phyloP scores from a whole-genome alignment of 306 rosid genomes.

The Lotus japonicus region DNA sequence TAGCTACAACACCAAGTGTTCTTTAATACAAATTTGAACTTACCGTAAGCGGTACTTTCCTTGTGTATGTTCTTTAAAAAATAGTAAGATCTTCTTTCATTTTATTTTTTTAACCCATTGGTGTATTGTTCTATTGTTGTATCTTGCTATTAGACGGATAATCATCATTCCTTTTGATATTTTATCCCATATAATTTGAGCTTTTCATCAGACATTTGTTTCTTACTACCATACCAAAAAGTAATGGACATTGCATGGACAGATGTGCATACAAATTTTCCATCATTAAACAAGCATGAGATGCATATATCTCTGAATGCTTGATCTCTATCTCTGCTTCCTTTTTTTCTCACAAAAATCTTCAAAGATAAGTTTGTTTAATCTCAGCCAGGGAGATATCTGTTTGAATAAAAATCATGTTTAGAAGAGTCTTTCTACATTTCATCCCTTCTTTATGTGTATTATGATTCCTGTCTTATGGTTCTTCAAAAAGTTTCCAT shows the following conservation, averaged over 20 bases:
- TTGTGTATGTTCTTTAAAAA: no score
- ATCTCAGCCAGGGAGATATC: no score
- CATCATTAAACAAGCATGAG: no score
- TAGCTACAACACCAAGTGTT: no score
- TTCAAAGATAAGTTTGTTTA: not conserved
- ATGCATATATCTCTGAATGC: not conserved
- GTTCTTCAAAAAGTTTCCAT: not conserved
- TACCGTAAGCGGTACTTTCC: no score
- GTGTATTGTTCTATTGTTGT: not conserved
- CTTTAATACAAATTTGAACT: no score
- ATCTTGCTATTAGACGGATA: not conserved
- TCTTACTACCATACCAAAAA: not conserved
- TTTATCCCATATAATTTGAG: not conserved
- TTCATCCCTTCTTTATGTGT: no score
- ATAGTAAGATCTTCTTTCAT: not conserved
- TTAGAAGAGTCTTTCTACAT: no score
- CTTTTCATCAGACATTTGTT: constrained; percentile 2
- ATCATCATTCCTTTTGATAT: constrained; percentile 1
- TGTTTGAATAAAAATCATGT: no score
- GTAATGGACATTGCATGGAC: not conserved
- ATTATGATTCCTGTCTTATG: no score
- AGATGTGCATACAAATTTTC: not conserved
- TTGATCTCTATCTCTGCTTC: not conserved
- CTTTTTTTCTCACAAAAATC: not conserved
- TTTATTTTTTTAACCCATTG: not conserved